Base-by-base conservation (phyloP, 257 asterid genomes). In the Leptodermis oblonga region DNA sequence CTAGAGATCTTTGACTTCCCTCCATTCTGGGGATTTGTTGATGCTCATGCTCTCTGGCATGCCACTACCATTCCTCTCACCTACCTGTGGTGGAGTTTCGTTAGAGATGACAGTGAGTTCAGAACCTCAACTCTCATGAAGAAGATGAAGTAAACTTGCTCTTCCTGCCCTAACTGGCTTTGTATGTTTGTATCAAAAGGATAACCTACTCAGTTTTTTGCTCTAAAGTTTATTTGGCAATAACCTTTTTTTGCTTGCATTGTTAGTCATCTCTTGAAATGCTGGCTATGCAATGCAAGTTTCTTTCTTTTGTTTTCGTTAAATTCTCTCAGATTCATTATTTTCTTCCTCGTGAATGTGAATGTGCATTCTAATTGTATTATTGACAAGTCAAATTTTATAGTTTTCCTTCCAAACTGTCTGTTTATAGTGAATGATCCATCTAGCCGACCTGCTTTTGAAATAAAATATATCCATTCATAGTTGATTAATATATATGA, bases 21-120 rank as follows among this genome's bases (percentile, higher is more conserved):
- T 46, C 96, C 98, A 0, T 84, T 74, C 64, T 30, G 60, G 74
- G 96, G 88, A 59, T 87, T 83, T 12, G 85, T 87, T 0, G 98
- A 92, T 61, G 94, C 98, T 74, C 96, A 87, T 73, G 90, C 92
- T 48, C 81, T 92, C 33, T 82, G 89, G 94, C 98, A 87, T 25
- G 98, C 92, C 76, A 82, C 92, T 41, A 82, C 90, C 20, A 85
- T 89, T 65, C 94, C 96, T 2, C 86, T 89, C 28, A 80, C 92
- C 59, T 89, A 82, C 75, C 76, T 89, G 2, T 85, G 93, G 90
- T 89, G 96, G 98, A 92, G 91, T 76, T 92, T 92, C 51, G 84
- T 77, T 33, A 73, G 85, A 80, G 96, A 86, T 41, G 98, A 89
- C 68, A 82, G 89, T 17, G 96, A 85, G 81, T 81, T 78, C 78